These are phyloP conservation scores for Cucurbita moschata DNA, from an alignment of 306 rosid genomes.

Conservation along the genomic window DNA sequence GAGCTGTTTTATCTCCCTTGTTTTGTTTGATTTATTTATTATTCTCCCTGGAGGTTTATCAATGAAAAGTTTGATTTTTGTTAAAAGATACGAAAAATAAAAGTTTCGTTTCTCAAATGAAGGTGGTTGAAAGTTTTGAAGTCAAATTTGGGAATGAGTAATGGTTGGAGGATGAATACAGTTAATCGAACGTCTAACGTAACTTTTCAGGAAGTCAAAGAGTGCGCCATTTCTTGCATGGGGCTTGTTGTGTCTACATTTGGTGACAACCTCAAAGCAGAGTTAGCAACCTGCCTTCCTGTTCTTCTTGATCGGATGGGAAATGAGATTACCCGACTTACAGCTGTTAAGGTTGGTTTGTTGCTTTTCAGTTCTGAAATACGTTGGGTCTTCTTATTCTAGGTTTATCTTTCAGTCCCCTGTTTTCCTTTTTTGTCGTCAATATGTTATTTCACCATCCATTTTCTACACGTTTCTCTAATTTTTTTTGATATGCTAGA, in stretches of 20 bases:
- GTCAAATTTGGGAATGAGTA: not conserved
- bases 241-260: slow-evolving; percentile 95
- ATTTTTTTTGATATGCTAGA: not conserved
- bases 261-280: slow-evolving; percentile 73
- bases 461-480: not conserved
- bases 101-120: not conserved
- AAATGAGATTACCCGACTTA: slow-evolving; percentile 93
- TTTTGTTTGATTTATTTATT: not conserved
- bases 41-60: not conserved
- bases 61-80: not conserved
- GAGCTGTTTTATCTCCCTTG: not conserved
- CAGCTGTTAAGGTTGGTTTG: slow-evolving; percentile 83
- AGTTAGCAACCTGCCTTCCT: slow-evolving; percentile 85
- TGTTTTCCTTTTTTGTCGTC: not conserved
- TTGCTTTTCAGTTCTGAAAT: slow-evolving; percentile 2
- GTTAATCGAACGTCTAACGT: not conserved
- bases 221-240: slow-evolving; percentile 97
- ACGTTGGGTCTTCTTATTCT: not conserved
- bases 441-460: not conserved
- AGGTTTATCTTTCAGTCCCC: not conserved
- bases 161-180: not conserved
- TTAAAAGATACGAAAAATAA: not conserved
- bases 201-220: slow-evolving; percentile 80
- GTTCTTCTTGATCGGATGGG: slow-evolving; percentile 99
- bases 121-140: not conserved